phyloP scores from a whole-genome alignment of 2,329 filamentous ascomycete genomes.

The Annulohypoxylon truncatum region DNA sequence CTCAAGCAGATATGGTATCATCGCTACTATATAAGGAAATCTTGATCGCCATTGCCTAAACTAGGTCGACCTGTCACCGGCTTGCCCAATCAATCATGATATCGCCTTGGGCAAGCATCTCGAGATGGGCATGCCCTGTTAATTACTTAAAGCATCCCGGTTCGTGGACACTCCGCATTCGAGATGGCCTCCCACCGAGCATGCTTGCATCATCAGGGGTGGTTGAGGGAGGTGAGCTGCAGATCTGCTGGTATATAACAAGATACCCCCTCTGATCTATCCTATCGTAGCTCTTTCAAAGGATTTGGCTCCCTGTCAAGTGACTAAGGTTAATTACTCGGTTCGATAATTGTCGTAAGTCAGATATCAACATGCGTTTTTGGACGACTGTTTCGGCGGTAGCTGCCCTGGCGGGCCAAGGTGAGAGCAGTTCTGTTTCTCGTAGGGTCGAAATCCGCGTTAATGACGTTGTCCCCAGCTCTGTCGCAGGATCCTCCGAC shows the following conservation, averaged over 20 bases:
- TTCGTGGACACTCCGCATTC: constrained; percentile 38
- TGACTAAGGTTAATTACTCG: constrained; percentile 29
- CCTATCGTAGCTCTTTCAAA: constrained; percentile 24
- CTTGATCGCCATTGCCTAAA: constrained; percentile 35
- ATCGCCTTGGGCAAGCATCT: constrained; percentile 18
- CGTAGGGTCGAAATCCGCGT: neutral
- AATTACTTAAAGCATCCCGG: constrained; percentile 32
- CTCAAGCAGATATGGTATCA: constrained; percentile 23
- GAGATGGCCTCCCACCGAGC: constrained; percentile 24
- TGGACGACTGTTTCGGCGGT: constrained; percentile 28
- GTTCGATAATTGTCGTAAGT: constrained; percentile 20
- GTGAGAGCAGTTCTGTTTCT: constrained; percentile 19
- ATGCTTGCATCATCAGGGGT: constrained; percentile 28
- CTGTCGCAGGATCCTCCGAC: constrained; percentile 37
- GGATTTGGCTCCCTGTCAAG: constrained; percentile 27
- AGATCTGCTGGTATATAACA: constrained; percentile 33
- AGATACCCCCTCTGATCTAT: constrained; percentile 16
- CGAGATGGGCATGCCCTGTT: constrained; percentile 28
- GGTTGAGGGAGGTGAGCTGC: constrained; percentile 7
- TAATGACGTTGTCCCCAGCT: constrained; percentile 32
- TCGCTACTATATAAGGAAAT: constrained; percentile 37
- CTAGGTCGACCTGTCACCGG: constrained; percentile 20
- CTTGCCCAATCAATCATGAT: constrained; percentile 29
- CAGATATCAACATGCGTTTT: constrained; percentile 32
- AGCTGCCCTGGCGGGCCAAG: constrained; percentile 33